Evolutionary conservation across 2,329 filamentous ascomycete genomes (phyloP).

Genomic region (Talaromyces piceae): DNA sequence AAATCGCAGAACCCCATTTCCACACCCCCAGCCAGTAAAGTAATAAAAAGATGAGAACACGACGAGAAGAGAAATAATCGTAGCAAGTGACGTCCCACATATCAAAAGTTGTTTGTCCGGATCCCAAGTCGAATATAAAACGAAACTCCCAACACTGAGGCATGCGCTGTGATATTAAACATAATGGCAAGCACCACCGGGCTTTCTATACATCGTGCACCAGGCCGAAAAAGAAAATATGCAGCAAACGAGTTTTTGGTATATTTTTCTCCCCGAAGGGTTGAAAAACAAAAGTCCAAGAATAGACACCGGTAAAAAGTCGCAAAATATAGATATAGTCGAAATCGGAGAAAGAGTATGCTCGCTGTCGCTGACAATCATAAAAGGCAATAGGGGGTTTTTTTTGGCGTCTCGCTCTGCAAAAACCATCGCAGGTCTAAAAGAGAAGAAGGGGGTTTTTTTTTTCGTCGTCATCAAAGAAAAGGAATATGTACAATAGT

Average conservation of each 20-base stretch:
- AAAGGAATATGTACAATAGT: constrained; percentile 11
- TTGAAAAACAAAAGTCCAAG: constrained; percentile 27
- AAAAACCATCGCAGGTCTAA: constrained; percentile 13
- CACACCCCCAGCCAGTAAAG: constrained; percentile 21
- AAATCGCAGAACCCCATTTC: constrained; percentile 27
- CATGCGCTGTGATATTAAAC: constrained; percentile 22
- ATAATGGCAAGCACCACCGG: constrained; percentile 19
- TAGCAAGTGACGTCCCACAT: constrained; percentile 20
- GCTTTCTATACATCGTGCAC: constrained; percentile 33
- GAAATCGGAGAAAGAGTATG: too few species aligned
- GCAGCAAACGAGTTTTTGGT: constrained; percentile 15
- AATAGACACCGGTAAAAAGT: constrained; percentile 24
- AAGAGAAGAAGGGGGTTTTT: constrained; percentile 18
- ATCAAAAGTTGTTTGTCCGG: constrained; percentile 19
- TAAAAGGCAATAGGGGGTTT: constrained; percentile 23
- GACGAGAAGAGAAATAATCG: constrained; percentile 17
- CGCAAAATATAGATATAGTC: constrained; percentile 16
- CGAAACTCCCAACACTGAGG: constrained; percentile 29
- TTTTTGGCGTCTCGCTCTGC: constrained; percentile 21
- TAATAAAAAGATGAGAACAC: constrained; percentile 12
- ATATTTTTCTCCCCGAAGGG: constrained; percentile 27
- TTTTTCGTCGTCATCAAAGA: constrained; percentile 16
- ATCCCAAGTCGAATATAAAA: constrained; percentile 22
- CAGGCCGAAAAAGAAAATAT: constrained; percentile 23
- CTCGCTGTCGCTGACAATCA: constrained; percentile 36